Conservation (phyloP, 202 grass and related monocot species). For the Hordeum pubiflorum region DNA sequence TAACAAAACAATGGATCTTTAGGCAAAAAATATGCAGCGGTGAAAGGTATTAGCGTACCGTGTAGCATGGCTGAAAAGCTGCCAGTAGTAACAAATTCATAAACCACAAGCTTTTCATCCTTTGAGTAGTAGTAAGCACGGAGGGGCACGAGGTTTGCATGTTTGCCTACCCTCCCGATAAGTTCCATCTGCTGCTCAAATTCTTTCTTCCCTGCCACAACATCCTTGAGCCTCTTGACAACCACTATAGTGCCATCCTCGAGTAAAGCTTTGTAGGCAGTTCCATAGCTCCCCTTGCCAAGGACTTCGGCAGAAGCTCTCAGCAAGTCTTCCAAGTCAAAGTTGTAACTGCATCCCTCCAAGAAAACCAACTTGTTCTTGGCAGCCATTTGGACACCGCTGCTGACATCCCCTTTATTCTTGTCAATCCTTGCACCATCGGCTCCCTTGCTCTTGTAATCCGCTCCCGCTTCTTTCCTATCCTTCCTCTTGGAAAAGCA, state of each 20-base stretch:
- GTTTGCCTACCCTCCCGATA: constrained; percentile 64
- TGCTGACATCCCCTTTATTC: constrained; percentile 68
- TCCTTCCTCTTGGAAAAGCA: constrained; percentile 69
- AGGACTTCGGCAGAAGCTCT: constrained; percentile 94
- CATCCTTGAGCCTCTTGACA: constrained; percentile 92
- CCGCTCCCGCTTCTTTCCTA: constrained; percentile 34
- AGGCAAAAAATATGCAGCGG: not conserved
- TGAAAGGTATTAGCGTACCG: constrained; percentile 43
- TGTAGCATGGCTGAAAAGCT: constrained; percentile 82
- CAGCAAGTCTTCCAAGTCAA: constrained; percentile 90
- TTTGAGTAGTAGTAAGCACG: constrained; percentile 97
- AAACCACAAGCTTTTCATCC: constrained; percentile 96
- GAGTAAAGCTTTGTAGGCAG: constrained; percentile 83
- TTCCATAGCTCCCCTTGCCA: constrained; percentile 89
- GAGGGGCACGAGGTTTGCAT: constrained; percentile 56
- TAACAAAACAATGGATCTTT: not conserved
- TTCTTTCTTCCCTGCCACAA: constrained; percentile 83
- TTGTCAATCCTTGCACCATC: constrained; percentile 49
- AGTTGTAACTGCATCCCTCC: constrained; percentile 84
- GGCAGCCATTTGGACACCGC: constrained; percentile 74
- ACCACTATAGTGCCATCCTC: constrained; percentile 80
- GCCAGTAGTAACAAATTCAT: constrained; percentile 62
- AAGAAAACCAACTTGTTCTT: constrained; percentile 94
- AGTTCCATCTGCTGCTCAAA: constrained; percentile 97
- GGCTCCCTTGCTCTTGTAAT: constrained; percentile 31